Percentiles rank a stretch among this genome's conserved stretches.
These are phyloP conservation scores for Ceratobasidium sp. DNA, from an alignment of 1,284 basidiomycete genomes.

Conservation along the genomic window DNA sequence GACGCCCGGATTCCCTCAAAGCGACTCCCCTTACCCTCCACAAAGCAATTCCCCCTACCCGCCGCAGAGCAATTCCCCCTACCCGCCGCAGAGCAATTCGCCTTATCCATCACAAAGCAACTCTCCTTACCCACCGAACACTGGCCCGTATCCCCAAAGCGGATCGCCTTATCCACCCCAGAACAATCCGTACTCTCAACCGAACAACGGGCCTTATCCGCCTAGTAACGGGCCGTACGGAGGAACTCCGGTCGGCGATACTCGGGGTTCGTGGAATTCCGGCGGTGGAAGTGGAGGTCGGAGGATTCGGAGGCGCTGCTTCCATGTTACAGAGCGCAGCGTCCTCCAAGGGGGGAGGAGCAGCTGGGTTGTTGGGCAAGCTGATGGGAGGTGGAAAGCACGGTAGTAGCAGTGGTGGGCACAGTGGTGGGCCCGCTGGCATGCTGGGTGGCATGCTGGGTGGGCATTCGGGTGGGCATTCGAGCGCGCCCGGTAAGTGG, in stretches of 20 bases:
- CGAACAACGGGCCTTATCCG: not conserved
- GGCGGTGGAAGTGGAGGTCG: not conserved
- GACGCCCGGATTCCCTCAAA: not conserved
- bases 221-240: conserved; percentile 29
- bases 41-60: conserved; percentile 14
- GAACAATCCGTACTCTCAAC: not conserved
- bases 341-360: not conserved
- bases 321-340: not conserved
- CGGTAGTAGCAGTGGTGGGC: not conserved
- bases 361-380: conserved; percentile 19
- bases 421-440: conserved; percentile 26
- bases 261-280: conserved; percentile 15
- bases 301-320: not conserved
- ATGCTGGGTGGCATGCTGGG: conserved; percentile 41
- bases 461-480: conserved; percentile 41
- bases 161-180: conserved; percentile 47
- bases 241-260: not conserved
- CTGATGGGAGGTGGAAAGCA: conserved; percentile 16
- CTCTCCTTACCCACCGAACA: conserved; percentile 40
- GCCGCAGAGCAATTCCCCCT: not conserved
- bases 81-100: conserved; percentile 32
- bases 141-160: no score
- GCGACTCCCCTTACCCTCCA: not conserved
- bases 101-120: not conserved
- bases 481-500: conserved; percentile 43